Evolutionary conservation across 208 protist species (phyloP), one percentile per base, ranked within the genome.

Genomic region (Naegleria lovaniensis): DNA sequence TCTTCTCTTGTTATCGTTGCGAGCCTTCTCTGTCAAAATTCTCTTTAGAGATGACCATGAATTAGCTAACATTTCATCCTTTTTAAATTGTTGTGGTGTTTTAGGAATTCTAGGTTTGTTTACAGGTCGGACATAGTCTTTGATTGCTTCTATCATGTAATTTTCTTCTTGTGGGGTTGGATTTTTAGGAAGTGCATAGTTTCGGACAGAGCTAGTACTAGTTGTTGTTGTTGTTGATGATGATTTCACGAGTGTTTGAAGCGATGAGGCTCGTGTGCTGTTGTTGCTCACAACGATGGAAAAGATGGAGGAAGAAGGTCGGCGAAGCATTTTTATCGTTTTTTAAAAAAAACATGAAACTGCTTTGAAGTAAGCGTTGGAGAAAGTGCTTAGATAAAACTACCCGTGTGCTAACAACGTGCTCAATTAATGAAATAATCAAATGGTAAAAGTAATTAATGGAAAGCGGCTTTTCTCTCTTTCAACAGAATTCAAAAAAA

Each of bases 11-110:
- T 19, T 0, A 9, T 79, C 67, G 6, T 79, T 79, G n/a, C 29
- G 16, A 13, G 67, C 67, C n/a, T 79, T 29, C 36, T 79, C 67
- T 79, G 67, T 79, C 6, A 36, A 36, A 36, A 19, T 79, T 9
- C n/a, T 36, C 67, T 79, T 79, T 79, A 79, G 36, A 36, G 9
- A 36, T 36, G 67, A 79, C 67, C 67, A 79, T 36, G 16, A 2
- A 79, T 79, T 79, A 1, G 67, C 67, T 9, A 79, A 29, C 67
- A 29, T 36, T 79, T 79, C 67, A 33, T 79, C 67, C 29, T 79
- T 79, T 79, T 79, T 79, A 79, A 79, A 79, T 79, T 79, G 67
- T 79, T 36, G 29, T 36, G 67, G 29, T 79, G 67, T 79, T 79
- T 79, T 79, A 36, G 67, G 67, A 79, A 79, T 79, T 36, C 67